Conservation (phyloP, 2,329 filamentous ascomycete species). For the Pseudogymnoascus sp. region DNA sequence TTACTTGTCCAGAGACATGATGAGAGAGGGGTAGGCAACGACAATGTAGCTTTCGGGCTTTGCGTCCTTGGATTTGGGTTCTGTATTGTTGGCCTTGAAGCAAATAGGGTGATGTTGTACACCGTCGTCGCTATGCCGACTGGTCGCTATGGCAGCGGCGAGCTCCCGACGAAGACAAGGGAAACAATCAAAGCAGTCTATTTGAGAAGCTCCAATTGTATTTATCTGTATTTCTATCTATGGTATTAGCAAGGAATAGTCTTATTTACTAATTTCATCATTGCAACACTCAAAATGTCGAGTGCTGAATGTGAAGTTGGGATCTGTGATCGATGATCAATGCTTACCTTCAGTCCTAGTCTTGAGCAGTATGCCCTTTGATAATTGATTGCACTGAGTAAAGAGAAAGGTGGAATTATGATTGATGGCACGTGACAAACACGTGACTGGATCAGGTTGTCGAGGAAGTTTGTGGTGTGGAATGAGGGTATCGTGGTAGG, state of each 20-base stretch:
- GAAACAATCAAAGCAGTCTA: background rate
- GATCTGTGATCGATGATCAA: background rate
- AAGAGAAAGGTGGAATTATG: background rate
- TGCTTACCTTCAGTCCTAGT: constrained; percentile 3
- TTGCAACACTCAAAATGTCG: background rate
- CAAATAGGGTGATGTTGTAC: background rate
- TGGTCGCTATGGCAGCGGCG: background rate
- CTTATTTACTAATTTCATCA: background rate
- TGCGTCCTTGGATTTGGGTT: background rate
- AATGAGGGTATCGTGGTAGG: background rate
- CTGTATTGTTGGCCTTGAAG: background rate
- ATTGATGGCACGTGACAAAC: constrained; percentile 2
- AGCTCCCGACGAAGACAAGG: background rate
- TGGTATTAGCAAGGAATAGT: background rate
- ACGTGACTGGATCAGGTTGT: background rate
- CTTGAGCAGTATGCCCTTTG: background rate
- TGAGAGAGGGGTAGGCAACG: background rate
- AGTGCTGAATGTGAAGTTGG: background rate
- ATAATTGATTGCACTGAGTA: background rate
- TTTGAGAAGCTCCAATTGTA: background rate
- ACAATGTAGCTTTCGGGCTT: background rate
- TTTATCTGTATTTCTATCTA: constrained; percentile 7
- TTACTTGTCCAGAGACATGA: background rate
- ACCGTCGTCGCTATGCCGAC: constrained; percentile 1
- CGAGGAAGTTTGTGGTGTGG: background rate